These are phyloP conservation scores for Casaregolazyma lundiana DNA, from an alignment of 1,139 yeast species.

Conservation along the genomic window DNA sequence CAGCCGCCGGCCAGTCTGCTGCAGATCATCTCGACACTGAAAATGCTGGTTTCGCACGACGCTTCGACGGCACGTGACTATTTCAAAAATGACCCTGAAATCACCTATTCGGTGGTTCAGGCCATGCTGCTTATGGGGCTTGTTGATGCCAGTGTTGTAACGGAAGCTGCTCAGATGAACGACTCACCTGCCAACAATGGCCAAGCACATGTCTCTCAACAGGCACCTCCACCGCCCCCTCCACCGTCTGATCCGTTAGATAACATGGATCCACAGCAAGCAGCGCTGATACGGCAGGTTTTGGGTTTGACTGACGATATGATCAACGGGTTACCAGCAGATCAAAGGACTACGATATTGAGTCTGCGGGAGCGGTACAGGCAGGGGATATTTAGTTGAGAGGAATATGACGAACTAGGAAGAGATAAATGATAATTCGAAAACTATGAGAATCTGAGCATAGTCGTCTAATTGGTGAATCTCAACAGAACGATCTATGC, in stretches of 20 bases:
- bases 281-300: constrained; percentile 43
- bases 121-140: constrained; percentile 57
- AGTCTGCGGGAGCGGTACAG: constrained; percentile 24
- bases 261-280: constrained; percentile 32
- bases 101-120: constrained; percentile 79
- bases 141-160: constrained; percentile 53
- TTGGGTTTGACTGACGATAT: constrained; percentile 62
- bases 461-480: not conserved
- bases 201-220: constrained; percentile 14
- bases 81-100: constrained; percentile 68
- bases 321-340: constrained; percentile 49
- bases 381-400: constrained; percentile 19
- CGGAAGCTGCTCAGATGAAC: constrained; percentile 28
- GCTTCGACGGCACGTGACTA: constrained; percentile 54
- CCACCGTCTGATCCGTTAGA: constrained; percentile 15
- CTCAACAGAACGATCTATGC: not conserved
- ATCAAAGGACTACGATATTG: constrained; percentile 36
- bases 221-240: constrained; percentile 22
- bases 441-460: not conserved
- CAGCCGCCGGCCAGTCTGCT: constrained; percentile 55
- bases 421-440: too few relatives aligned
- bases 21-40: constrained; percentile 57
- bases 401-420: too few relatives aligned
- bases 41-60: constrained; percentile 56
- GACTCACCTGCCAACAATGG: constrained; percentile 3